phyloP scores from a whole-genome alignment of 139 green algal genomes.

The Chlorella ohadii region DNA sequence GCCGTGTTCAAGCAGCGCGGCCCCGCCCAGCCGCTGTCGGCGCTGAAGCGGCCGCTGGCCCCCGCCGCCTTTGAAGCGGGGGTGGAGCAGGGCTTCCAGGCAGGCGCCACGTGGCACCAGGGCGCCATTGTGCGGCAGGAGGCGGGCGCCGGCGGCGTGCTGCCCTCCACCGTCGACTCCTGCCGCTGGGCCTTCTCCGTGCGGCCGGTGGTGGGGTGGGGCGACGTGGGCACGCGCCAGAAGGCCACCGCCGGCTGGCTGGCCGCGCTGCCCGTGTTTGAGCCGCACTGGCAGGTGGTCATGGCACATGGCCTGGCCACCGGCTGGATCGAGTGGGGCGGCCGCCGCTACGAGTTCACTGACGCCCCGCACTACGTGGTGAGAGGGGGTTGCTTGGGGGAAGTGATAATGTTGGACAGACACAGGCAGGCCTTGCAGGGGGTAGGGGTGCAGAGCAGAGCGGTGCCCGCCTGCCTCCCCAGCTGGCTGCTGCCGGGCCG shows the following conservation, averaged over 20 bases:
- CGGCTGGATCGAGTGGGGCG: conserved; percentile 93
- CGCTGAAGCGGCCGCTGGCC: not conserved
- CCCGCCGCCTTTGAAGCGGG: conserved; percentile 49
- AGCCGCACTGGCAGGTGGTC: conserved; percentile 97
- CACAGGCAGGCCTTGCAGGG: too few species aligned
- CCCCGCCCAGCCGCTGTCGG: not conserved
- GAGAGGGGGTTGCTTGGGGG: too few species aligned
- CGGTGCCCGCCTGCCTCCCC: too few species aligned
- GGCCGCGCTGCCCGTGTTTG: conserved; percentile 92
- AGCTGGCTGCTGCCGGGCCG: too few species aligned
- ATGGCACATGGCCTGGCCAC: conserved; percentile 88
- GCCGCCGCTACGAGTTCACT: conserved; percentile 74
- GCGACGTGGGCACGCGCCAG: conserved; percentile 59
- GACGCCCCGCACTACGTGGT: conserved; percentile 77
- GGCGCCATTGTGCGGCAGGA: conserved; percentile 67
- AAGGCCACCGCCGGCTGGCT: conserved; percentile 93
- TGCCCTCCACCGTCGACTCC: conserved; percentile 53
- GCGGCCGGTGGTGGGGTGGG: conserved; percentile 82
- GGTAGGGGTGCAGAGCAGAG: too few species aligned
- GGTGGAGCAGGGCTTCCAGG: conserved; percentile 84
- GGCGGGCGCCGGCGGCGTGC: conserved; percentile 51
- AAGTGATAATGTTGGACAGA: too few species aligned
- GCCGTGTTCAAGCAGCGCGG: conserved; percentile 55
- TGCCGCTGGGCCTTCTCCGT: conserved; percentile 81
- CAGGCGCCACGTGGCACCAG: conserved; percentile 71